Base-by-base conservation (phyloP, 768 basidiomycete genomes). In the Agaricus sinodeliciosus region DNA sequence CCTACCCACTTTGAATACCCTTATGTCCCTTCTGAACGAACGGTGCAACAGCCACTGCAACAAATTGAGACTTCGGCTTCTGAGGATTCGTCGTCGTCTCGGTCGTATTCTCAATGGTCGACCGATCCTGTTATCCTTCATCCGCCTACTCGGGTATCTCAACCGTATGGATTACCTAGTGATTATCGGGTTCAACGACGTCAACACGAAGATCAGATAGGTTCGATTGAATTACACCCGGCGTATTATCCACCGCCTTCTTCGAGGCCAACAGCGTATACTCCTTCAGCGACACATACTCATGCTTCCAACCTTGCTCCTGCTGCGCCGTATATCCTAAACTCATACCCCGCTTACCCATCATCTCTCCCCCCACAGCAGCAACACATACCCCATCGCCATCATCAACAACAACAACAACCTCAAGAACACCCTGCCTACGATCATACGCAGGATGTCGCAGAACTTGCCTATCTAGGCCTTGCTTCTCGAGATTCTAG, bases 401-500 rank as follows among this genome's bases (percentile, higher is more conserved):
- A 27, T 28, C 28, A 28, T 11, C 41, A 42, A 3, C 40, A 52
- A 25, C 43, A 26, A 12, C 43, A 54, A 9, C 49, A 46, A 41
- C 34, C 18, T 0, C 56, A 47, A 25, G 54, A 57, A 25, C 54
- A 60, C 12, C n/a, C n/a, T 7, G 27, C 48, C 18, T 55, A 57
- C 41, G 13, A 39, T 36, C 42, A 37, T 49, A 41, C 42, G 26
- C 15, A 47, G 19, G 35, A 40, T 18, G 28, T 40, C 47, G 39
- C 59, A 15, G 80, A 82, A 48, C 66, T 86, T 15, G 76, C 80
- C 0, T 74, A 80, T 50, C 71, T 87, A 3, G 85, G 85, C 6
- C 67, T 87, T 22, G 80, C 81, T 4, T 69, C 82, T 9, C 59
- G 80, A 13, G 82, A 84, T 52, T 78, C 78, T 13, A 71, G 77